Evolutionary conservation across 202 grass and related monocot species (phyloP).

Genomic region (Digitaria exilis): DNA sequence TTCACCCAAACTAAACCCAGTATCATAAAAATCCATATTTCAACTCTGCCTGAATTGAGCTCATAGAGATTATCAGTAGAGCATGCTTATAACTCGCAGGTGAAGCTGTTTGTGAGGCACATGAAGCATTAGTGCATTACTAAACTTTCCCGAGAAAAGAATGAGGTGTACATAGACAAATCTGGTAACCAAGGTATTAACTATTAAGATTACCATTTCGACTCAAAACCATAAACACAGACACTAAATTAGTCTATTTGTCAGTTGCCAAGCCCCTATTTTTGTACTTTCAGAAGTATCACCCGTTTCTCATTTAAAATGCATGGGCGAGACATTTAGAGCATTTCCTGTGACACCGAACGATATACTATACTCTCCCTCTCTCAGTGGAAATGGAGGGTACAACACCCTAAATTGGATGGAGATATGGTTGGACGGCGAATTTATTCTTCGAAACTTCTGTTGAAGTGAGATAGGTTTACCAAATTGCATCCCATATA

Average conservation of each 20-base stretch:
- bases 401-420: not conserved
- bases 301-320: not conserved
- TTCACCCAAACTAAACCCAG: not conserved
- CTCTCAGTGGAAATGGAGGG: not conserved
- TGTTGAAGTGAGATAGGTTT: not conserved
- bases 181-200: not conserved
- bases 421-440: not conserved
- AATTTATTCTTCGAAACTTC: not conserved
- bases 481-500: not conserved
- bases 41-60: not conserved
- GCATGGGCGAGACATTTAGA: not conserved
- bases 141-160: not conserved
- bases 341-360: not conserved
- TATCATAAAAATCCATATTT: not conserved
- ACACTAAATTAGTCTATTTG: not conserved
- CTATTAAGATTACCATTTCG: not conserved
- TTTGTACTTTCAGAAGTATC: not conserved
- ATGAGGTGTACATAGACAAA: conserved; percentile 12
- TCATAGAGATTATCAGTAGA: not conserved
- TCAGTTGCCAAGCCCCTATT: not conserved
- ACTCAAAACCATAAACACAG: not conserved
- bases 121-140: not conserved
- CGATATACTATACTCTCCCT: conserved; percentile 18
- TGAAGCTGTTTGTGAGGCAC: conserved; percentile 17
- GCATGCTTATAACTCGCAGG: not conserved